phyloP scores from a whole-genome alignment of 129 eudicot genomes.

The Artemisia argyi region DNA sequence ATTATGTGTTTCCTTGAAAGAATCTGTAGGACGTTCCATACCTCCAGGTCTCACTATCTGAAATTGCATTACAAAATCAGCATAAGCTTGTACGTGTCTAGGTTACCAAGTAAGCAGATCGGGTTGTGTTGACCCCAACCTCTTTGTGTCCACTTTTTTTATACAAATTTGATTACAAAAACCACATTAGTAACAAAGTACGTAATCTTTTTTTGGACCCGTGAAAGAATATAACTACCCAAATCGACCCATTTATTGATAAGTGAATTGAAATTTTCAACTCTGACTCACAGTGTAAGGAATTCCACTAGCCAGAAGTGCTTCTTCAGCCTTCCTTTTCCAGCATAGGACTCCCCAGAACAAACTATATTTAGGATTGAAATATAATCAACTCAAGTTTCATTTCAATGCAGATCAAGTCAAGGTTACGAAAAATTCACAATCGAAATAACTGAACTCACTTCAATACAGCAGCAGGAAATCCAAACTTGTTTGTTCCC shows the following conservation, averaged over 20 bases:
- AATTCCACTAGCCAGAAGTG: slow-evolving; percentile 90
- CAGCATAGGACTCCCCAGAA: slow-evolving; percentile 96
- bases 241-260: slow-evolving; percentile 4
- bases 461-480: slow-evolving; percentile 96
- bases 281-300: slow-evolving; percentile 89
- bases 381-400: slow-evolving; percentile 13
- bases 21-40: slow-evolving; percentile 98
- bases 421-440: neutral
- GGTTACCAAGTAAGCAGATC: slow-evolving; percentile 4
- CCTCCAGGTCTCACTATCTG: slow-evolving; percentile 99
- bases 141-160: neutral
- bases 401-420: slow-evolving; percentile 13
- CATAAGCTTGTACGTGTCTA: neutral
- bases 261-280: neutral
- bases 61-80: slow-evolving; percentile 16
- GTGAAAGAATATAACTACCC: slow-evolving; percentile 1
- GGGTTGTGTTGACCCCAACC: neutral
- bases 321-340: slow-evolving; percentile 99
- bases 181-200: neutral
- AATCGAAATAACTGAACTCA: slow-evolving; percentile 37
- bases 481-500: slow-evolving; percentile 96
- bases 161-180: neutral
- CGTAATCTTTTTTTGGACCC: neutral
- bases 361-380: slow-evolving; percentile 48
- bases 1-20: slow-evolving; percentile 93